Base-by-base conservation (phyloP, 1,139 yeast genomes). In the Yamadazyma epiphylla region DNA sequence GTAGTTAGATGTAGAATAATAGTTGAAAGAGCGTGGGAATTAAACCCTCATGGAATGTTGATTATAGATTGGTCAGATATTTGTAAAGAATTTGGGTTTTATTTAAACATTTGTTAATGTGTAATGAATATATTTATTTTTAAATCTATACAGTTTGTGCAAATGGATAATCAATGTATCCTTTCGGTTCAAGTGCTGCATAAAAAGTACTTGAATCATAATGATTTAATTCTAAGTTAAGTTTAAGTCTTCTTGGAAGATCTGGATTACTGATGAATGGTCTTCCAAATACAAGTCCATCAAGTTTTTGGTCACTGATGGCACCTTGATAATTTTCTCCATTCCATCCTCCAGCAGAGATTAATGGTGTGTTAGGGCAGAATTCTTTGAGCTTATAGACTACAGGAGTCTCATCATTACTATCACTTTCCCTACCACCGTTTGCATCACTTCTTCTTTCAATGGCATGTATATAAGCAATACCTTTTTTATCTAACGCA, bases 241-340 rank as follows among this genome's bases (percentile, higher is more conserved):
- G 22, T 22, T 57, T 55, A 31, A 71, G 43, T 35, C 72, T 55
- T 13, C 52, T 45, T 10, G 63, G 58, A 19, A 73, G 47, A 41
- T 72, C 78, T 1, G 79, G 78, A 42, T 70, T 74, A 14, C 76
- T 48, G 23, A 69, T 68, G 41, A 57, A 71, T 31, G 52, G 53
- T 32, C 77, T 55, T 15, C 77, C 75, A 36, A 66, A 56, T 1
- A 67, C 76, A 28, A 69, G 52, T 29, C 38, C 43, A 15, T 39
- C 43, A 3, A 39, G 25, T 13, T 28, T 23, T 11, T 40, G 24
- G 9, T 35, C 23, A 2, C 28, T 27, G 10, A 31, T 14, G 15
- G 26, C 33, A 9, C 29, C 29, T 4, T 28, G 9, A 9, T 5
- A 15, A 20, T 42, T 42, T 6, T 13, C 15, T n/a, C 5, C 10